Conservation (phyloP, 2,329 filamentous ascomycete species). For the Geosmithia flava region DNA sequence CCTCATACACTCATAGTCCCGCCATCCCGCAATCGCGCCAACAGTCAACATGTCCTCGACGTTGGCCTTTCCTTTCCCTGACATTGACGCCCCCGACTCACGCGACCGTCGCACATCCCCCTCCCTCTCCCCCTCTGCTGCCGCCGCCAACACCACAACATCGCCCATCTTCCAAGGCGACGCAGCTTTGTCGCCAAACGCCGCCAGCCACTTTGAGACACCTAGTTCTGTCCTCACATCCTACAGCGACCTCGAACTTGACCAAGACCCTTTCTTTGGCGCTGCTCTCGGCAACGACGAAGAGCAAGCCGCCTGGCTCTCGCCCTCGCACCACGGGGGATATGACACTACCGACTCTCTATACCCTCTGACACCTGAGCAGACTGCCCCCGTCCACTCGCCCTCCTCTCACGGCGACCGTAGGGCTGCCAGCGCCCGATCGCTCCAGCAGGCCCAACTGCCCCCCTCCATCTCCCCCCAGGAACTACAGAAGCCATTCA, state of each 20-base stretch:
- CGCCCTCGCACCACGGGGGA: slow-evolving; percentile 5
- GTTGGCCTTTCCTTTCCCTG: slow-evolving; percentile 2
- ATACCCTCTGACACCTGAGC: slow-evolving; percentile 38
- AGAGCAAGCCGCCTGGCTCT: slow-evolving; percentile 8
- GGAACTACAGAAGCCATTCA: slow-evolving; percentile 26
- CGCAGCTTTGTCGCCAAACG: slow-evolving; percentile 8
- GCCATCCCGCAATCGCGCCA: background rate
- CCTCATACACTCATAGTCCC: background rate
- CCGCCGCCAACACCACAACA: slow-evolving; percentile 18
- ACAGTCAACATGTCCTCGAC: slow-evolving; percentile 2
- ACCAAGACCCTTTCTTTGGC: slow-evolving; percentile 38
- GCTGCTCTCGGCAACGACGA: slow-evolving; percentile 25
- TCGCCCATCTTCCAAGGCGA: background rate
- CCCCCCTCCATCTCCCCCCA: slow-evolving; percentile 27
- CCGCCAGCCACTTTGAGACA: slow-evolving; percentile 23
- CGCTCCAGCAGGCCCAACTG: slow-evolving; percentile 10
- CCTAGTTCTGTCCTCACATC: slow-evolving; percentile 32
- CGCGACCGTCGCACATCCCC: background rate
- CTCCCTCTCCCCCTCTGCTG: slow-evolving; percentile 14
- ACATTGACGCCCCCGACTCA: slow-evolving; percentile 2
- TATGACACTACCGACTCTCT: slow-evolving; percentile 8
- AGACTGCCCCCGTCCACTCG: slow-evolving; percentile 35
- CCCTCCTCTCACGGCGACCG: slow-evolving; percentile 25
- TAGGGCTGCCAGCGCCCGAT: slow-evolving; percentile 11
- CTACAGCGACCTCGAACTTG: slow-evolving; percentile 30